Percentiles rank a stretch among this genome's conserved stretches.
Conservation (phyloP, 73 alveolate species). For the Uronychia binucleata region DNA sequence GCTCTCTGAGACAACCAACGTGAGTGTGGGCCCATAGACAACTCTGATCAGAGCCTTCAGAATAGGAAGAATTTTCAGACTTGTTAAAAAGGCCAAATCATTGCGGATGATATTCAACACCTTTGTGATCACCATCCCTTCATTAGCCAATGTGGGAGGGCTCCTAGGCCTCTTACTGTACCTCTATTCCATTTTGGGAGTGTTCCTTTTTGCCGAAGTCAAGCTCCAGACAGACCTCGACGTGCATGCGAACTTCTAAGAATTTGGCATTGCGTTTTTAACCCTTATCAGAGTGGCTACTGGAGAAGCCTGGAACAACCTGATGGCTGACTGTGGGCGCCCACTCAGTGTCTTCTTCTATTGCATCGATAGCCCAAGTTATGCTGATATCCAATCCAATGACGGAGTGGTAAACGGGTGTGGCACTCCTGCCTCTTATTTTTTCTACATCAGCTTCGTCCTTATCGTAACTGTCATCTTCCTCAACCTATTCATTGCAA, state of each 20-base stretch:
- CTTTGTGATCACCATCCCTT: slow-evolving; percentile 63
- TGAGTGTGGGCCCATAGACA: slow-evolving; percentile 4
- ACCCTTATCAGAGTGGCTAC: slow-evolving; percentile 35
- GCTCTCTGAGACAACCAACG: not conserved
- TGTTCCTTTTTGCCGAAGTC: slow-evolving; percentile 80
- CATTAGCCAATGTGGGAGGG: slow-evolving; percentile 89
- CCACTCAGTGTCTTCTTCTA: not conserved
- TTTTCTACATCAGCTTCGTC: slow-evolving; percentile 32
- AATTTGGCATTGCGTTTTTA: slow-evolving; percentile 23
- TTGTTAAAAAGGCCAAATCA: not conserved
- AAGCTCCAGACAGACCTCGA: slow-evolving; percentile 31
- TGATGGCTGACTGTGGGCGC: slow-evolving; percentile 22
- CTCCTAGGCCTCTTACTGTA: slow-evolving; percentile 85
- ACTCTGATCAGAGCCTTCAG: slow-evolving; percentile 10
- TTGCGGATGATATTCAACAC: not conserved
- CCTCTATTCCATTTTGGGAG: slow-evolving; percentile 91
- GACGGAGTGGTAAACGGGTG: slow-evolving; percentile 4
- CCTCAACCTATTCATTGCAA: slow-evolving; percentile 69
- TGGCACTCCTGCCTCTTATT: slow-evolving; percentile 7
- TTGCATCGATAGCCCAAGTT: not conserved
- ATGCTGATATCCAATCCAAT: not conserved
- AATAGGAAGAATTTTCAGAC: slow-evolving; percentile 8
- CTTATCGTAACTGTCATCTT: slow-evolving; percentile 62
- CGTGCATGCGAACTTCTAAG: slow-evolving; percentile 10
- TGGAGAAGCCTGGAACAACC: slow-evolving; percentile 57